A percentile compares a stretch with the other conserved stretches of the same genome.
These are phyloP conservation scores for Picea sitchensis DNA, from an alignment of 75 land plant genomes.

Conservation along the genomic window DNA sequence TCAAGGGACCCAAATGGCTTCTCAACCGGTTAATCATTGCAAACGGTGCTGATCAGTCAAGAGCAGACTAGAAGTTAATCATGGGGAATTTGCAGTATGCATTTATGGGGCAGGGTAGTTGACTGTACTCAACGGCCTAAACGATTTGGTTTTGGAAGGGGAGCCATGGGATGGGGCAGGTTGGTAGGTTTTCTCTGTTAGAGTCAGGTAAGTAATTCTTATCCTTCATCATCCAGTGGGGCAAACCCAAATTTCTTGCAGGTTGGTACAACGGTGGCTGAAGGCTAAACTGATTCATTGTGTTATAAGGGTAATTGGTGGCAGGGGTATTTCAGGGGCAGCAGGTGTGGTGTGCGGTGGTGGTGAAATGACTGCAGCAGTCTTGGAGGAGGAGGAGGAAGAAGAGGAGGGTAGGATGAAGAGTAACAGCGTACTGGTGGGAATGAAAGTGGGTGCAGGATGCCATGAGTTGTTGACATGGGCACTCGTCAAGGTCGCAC, in stretches of 20 bases:
- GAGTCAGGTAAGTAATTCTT: no score
- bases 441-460: slow-evolving; percentile 27
- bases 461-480: slow-evolving; percentile 52
- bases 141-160: no score
- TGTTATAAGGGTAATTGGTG: not conserved
- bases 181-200: no score
- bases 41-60: no score
- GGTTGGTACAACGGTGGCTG: slow-evolving; percentile 2
- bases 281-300: not conserved
- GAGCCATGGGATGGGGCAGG: no score
- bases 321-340: not conserved
- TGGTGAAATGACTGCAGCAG: not conserved
- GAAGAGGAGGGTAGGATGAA: slow-evolving; percentile 4
- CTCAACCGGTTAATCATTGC: no score
- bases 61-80: no score
- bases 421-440: slow-evolving; percentile 35
- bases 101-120: no score
- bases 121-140: no score
- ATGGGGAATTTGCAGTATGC: no score
- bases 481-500: slow-evolving; percentile 46
- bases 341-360: not conserved
- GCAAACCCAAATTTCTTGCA: not conserved
- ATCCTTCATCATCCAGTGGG: not conserved
- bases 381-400: not conserved
- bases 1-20: no score